A percentile compares a stretch with the other conserved stretches of the same genome.
These are phyloP conservation scores for Entelexis paramagnoliae DNA, from an alignment of 1,139 yeast genomes.

Conservation along the genomic window DNA sequence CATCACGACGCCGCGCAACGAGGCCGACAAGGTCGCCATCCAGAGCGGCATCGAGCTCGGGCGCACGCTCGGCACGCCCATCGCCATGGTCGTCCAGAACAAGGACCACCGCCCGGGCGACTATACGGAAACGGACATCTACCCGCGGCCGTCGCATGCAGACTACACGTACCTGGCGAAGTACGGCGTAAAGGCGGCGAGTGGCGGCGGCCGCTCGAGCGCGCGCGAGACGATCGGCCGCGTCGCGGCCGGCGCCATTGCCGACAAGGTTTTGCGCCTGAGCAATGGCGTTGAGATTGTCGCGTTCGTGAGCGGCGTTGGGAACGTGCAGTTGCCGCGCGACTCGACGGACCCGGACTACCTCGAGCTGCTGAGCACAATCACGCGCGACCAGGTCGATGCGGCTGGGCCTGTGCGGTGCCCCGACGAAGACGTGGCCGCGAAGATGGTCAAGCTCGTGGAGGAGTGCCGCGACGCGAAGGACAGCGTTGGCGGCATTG, in stretches of 20 bases:
- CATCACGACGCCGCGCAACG: slow-evolving; percentile 87
- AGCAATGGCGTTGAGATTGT: slow-evolving; percentile 85
- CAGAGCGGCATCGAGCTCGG: slow-evolving; percentile 94
- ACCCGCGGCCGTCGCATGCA: slow-evolving; percentile 97
- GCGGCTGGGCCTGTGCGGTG: slow-evolving; percentile 85
- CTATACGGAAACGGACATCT: slow-evolving; percentile 85
- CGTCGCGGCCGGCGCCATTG: slow-evolving; percentile 98
- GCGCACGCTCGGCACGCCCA: slow-evolving; percentile 85
- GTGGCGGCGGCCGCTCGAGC: slow-evolving; percentile 95
- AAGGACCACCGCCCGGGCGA: slow-evolving; percentile 97
- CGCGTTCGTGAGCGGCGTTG: slow-evolving; percentile 90
- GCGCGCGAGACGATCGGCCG: slow-evolving; percentile 98
- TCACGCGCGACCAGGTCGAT: slow-evolving; percentile 84
- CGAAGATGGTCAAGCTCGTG: slow-evolving; percentile 73
- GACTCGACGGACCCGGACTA: slow-evolving; percentile 56
- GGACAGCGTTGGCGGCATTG: slow-evolving; percentile 96
- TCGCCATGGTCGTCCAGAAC: slow-evolving; percentile 83
- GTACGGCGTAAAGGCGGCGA: slow-evolving; percentile 84
- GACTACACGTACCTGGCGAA: slow-evolving; percentile 86
- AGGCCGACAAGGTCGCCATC: slow-evolving; percentile 81
- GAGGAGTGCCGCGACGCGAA: slow-evolving; percentile 77
- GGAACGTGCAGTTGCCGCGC: slow-evolving; percentile 65
- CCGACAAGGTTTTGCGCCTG: slow-evolving; percentile 73
- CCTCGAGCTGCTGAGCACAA: slow-evolving; percentile 53
- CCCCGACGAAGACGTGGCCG: slow-evolving; percentile 66